phyloP scores from a whole-genome alignment of 2,329 filamentous ascomycete species.

The Xylaria multiplex region DNA sequence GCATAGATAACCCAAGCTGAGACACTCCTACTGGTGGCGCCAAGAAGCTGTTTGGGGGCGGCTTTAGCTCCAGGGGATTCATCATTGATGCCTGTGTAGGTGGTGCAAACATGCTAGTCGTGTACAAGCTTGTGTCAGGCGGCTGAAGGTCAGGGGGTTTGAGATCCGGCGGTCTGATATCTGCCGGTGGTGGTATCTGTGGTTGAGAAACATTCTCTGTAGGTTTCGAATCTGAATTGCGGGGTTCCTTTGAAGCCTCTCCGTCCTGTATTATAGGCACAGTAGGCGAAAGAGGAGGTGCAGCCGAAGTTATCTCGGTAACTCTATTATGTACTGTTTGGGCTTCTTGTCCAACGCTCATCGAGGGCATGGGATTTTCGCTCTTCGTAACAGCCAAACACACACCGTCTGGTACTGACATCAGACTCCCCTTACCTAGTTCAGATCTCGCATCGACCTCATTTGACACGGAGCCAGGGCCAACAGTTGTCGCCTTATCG shows the following conservation, averaged over 20 bases:
- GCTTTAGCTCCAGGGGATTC: slow-evolving; percentile 47
- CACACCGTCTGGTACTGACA: slow-evolving; percentile 2
- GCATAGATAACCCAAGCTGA: slow-evolving; percentile 49
- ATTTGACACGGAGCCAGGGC: slow-evolving; percentile 19
- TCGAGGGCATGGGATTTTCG: slow-evolving; percentile 3
- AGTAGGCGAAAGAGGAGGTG: slow-evolving; percentile 7
- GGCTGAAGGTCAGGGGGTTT: slow-evolving; percentile 45
- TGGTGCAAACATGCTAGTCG: slow-evolving; percentile 50
- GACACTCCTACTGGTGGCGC: slow-evolving; percentile 47
- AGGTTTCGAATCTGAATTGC: slow-evolving; percentile 5
- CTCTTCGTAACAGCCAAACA: not conserved
- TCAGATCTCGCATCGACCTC: slow-evolving; percentile 21
- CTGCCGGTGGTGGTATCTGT: slow-evolving; percentile 34
- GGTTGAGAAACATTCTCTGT: slow-evolving; percentile 31
- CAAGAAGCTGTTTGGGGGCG: slow-evolving; percentile 47
- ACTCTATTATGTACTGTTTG: slow-evolving; percentile 1
- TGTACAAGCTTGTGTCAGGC: slow-evolving; percentile 42
- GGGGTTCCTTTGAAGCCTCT: not conserved
- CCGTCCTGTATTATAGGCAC: slow-evolving; percentile 17
- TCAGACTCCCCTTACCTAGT: not conserved
- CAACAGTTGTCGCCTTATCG: slow-evolving; percentile 32
- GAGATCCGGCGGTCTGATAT: slow-evolving; percentile 42
- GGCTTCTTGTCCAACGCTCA: slow-evolving; percentile 21
- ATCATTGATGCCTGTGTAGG: slow-evolving; percentile 44
- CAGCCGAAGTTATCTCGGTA: slow-evolving; percentile 10